Conservation (phyloP, 768 basidiomycete species). For the Dioszegia aurantiaca region DNA sequence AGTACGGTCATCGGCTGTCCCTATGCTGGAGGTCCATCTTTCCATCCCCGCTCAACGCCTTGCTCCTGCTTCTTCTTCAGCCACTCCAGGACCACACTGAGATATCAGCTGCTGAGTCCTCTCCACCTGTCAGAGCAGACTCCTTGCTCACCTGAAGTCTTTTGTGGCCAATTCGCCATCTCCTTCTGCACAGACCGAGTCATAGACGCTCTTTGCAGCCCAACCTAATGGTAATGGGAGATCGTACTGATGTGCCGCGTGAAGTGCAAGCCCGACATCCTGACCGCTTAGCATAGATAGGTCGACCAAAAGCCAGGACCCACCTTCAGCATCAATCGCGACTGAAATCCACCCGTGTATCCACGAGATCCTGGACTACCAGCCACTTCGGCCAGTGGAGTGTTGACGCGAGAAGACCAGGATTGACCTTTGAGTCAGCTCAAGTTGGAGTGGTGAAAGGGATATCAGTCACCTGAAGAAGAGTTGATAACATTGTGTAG, state of each 20-base stretch:
- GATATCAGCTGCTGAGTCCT: neutral
- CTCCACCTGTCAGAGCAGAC: neutral
- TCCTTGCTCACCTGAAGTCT: constrained; percentile 40
- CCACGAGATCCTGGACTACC: constrained; percentile 32
- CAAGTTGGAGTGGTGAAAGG: constrained; percentile 1
- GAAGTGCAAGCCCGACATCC: constrained; percentile 43
- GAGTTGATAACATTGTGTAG: constrained; percentile 40
- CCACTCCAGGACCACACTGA: constrained; percentile 44
- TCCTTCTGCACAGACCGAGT: constrained; percentile 35
- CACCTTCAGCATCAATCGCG: constrained; percentile 44
- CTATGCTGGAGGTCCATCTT: constrained; percentile 26
- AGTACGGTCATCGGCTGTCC: no score
- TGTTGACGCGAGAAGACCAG: constrained; percentile 43
- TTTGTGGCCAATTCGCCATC: constrained; percentile 32
- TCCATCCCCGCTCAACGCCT: constrained; percentile 46
- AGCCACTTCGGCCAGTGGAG: constrained; percentile 30
- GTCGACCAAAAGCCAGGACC: neutral
- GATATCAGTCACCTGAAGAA: constrained; percentile 42
- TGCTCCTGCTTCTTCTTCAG: constrained; percentile 33
- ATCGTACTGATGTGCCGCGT: constrained; percentile 36
- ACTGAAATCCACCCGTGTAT: constrained; percentile 39
- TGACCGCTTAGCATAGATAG: constrained; percentile 4
- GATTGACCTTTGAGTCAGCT: constrained; percentile 35
- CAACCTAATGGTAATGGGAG: constrained; percentile 43
- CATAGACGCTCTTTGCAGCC: constrained; percentile 45